These are phyloP conservation scores for Solanum medicagineum DNA, from an alignment of 257 asterid species.

Conservation along the genomic window DNA sequence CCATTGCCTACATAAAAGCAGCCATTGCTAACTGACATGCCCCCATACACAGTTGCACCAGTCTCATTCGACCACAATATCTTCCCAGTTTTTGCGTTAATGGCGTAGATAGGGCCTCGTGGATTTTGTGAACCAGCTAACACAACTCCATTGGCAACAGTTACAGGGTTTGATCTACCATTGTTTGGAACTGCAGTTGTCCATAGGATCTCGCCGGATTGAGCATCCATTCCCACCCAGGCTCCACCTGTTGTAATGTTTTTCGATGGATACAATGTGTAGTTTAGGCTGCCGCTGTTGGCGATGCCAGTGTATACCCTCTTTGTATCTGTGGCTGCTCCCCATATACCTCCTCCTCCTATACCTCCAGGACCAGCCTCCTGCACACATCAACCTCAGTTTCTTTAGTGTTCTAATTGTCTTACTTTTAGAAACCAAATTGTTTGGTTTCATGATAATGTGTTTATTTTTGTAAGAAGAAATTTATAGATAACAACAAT, in stretches of 20 bases:
- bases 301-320: constrained; percentile 38
- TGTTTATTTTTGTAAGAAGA: too few relatives aligned
- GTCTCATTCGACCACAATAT: constrained; percentile 42
- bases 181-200: constrained; percentile 42
- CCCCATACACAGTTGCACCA: constrained; percentile 34
- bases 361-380: constrained; percentile 41
- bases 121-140: constrained; percentile 31
- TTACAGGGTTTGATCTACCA: constrained; percentile 25
- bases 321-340: constrained; percentile 35
- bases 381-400: neutral
- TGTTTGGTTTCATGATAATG: neutral
- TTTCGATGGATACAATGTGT: constrained; percentile 24
- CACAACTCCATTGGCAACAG: constrained; percentile 32
- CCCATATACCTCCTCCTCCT: constrained; percentile 48
- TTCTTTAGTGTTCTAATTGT: neutral
- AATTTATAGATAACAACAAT: too few relatives aligned
- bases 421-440: neutral
- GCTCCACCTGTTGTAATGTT: constrained; percentile 30
- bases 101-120: constrained; percentile 32
- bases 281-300: constrained; percentile 9
- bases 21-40: constrained; percentile 41
- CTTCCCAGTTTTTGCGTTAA: constrained; percentile 20
- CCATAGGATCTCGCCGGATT: constrained; percentile 31
- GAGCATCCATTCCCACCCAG: constrained; percentile 48
- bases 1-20: constrained; percentile 42